Base-by-base conservation (phyloP, 2,329 filamentous ascomycete genomes). In the Aureobasidium sp. region DNA sequence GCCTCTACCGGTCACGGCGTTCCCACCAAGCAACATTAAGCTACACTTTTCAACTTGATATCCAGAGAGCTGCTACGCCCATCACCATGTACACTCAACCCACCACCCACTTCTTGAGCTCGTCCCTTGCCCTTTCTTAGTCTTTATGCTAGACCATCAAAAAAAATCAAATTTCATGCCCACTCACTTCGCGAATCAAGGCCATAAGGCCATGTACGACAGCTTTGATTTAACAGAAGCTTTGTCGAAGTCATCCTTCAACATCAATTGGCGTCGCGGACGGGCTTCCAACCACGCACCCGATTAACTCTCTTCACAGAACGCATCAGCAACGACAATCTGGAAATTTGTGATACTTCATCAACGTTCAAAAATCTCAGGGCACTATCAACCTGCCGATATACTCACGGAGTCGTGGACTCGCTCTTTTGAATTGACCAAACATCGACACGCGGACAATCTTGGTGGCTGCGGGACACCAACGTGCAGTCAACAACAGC, bases 21-120 rank as follows among this genome's bases (percentile, higher is more conserved):
- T 25, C 22, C 55, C 42, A 58, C 55, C 42, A 58, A 58, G 55
- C 55, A 58, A 58, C 39, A 55, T 42, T 55, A 42, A 55, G 20
- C 37, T n/a, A 42, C 29, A 9, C 4, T 25, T 15, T 17, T 12
- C 44, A 29, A 17, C 15, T 47, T 58, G 55, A 58, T 58, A 44
- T 42, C 55, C 55, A 37, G 22, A 37, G 55, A 58, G 55, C 55
- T 47, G 31, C 55, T 25, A 20, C 52, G 2, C 34, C 53, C n/a
- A 55, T 34, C 36, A 12, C 49, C 36, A 59, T 59, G 44, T 48
- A 48, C 44, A 37, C 20, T 39, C 42, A 29, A 29, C 41, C 52
- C 9, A 31, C 7, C 17, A 25, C 20, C 44, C 31, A 20, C 22
- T 34, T 48, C 22, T 20, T 39, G 6, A 8, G 20, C 31, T 17